Percentiles rank a stretch among this genome's conserved stretches.
Conservation (phyloP, 805 yeast species). For the Barnettozyma botsteinii region DNA sequence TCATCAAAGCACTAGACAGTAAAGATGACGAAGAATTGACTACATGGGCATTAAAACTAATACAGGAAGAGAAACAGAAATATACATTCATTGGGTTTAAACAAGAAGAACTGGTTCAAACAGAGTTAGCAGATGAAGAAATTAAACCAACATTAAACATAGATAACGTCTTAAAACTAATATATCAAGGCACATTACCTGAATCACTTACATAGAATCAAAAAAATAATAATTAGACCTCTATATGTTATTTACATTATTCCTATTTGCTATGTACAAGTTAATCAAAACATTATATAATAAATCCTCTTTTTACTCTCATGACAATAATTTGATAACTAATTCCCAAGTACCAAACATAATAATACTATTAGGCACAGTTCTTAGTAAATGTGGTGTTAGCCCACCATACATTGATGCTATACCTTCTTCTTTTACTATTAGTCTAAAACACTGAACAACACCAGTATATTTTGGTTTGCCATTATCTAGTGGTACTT, state of each 20-base stretch:
- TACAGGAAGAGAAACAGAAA: slow-evolving; percentile 46
- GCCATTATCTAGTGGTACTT: slow-evolving; percentile 81
- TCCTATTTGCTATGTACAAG: slow-evolving; percentile 7
- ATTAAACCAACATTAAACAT: slow-evolving; percentile 1
- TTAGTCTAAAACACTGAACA: slow-evolving; percentile 75
- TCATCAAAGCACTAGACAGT: slow-evolving; percentile 15
- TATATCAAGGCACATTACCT: slow-evolving; percentile 38
- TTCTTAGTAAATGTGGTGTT: slow-evolving; percentile 93
- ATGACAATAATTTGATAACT: slow-evolving; percentile 51
- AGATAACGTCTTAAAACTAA: slow-evolving; percentile 35
- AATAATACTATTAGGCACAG: slow-evolving; percentile 95
- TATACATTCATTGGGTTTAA: slow-evolving; percentile 59
- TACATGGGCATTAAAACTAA: slow-evolving; percentile 58
- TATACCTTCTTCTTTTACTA: slow-evolving; percentile 90
- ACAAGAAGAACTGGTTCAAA: slow-evolving; percentile 38
- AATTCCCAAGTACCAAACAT: slow-evolving; percentile 99
- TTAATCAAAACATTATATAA: neutral
- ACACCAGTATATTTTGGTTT: slow-evolving; percentile 85
- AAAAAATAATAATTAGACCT: neutral
- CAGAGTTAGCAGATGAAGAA: slow-evolving; percentile 12
- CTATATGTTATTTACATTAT: no score
- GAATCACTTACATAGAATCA: neutral
- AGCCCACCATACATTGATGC: slow-evolving; percentile 94
- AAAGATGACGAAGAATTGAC: slow-evolving; percentile 58
- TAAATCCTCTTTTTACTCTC: neutral